Evolutionary conservation across 2,329 filamentous ascomycete species (phyloP), one percentile per base, ranked within the genome.

Genomic region (Paecilomyces fulvus): DNA sequence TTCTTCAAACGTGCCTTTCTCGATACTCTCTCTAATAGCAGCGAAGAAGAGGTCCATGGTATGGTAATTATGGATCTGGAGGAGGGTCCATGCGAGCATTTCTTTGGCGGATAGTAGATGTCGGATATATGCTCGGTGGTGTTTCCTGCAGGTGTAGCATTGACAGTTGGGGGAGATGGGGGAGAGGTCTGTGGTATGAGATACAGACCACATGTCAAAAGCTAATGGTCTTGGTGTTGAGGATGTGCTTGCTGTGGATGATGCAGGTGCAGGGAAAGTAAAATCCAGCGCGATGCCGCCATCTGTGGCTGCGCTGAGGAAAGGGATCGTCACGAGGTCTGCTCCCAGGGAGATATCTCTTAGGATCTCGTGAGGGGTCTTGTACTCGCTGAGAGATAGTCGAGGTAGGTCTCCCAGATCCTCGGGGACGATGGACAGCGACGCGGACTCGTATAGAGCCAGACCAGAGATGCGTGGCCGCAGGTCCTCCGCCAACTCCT

Each of bases 81-180:
- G 79, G 7, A 99, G 79, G 0, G 87, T 89, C 94, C 94, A 99
- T 23, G 88, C 92, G 3, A 96, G 83, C 94, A 99, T 97, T 73
- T 99, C 94, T 67, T 92, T 95, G 0, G 94, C 91, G 51, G 84
- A 80, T 5, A 99, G 82, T 0, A 97, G 80, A 71, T 99, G 94
- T 61, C 91, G 87, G 33, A 99, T 68, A 72, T 89, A 99, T 0
- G 94, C 92, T 52, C 87, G 80, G 72, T 96, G 90, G 71, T 97
- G 92, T 17, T 82, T 82, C 1, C 79, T 83, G 77, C 94, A 99
- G 21, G 90, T 79, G 70, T 95, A 92, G 78, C 94, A 99, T 53
- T 74, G 64, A 71, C 94, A 99, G 14, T 73, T 79, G 5, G 79
- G 64, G 1, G 73, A 68, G 2, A 96, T 75, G 0, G 92, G 86